Conservation (phyloP, 1,139 yeast genomes). For the Suhomyces bokatorum region DNA sequence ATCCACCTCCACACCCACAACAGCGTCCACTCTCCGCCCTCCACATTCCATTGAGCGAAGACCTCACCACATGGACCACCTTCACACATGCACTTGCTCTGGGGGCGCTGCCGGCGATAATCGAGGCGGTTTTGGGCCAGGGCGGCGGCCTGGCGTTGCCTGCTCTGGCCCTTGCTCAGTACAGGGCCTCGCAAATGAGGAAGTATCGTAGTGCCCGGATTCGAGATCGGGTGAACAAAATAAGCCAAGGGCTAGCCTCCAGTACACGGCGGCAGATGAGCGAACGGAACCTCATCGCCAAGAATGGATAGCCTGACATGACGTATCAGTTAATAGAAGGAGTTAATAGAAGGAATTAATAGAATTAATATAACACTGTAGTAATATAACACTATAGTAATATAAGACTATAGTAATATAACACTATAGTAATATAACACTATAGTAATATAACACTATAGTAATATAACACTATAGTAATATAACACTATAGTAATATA, state of each 20-base stretch:
- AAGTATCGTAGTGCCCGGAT: conserved; percentile 15
- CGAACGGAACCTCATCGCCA: conserved; percentile 18
- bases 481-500: too few relatives aligned
- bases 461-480: too few relatives aligned
- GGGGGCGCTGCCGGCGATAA: not conserved
- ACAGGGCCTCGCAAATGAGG: not conserved
- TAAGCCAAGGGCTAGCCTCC: conserved; percentile 21
- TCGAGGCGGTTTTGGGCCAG: not conserved
- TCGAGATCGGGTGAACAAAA: conserved; percentile 16
- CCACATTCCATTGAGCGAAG: not conserved
- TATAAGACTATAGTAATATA: too few relatives aligned
- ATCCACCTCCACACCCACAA: too few relatives aligned
- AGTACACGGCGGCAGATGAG: conserved; percentile 21
- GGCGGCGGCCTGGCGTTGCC: not conserved
- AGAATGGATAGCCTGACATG: too few relatives aligned
- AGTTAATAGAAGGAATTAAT: too few relatives aligned
- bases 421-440: too few relatives aligned
- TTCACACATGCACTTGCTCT: not conserved
- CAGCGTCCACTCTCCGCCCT: not conserved
- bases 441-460: too few relatives aligned
- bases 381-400: too few relatives aligned
- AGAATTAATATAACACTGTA: too few relatives aligned
- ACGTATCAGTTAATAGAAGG: too few relatives aligned
- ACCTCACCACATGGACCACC: not conserved
- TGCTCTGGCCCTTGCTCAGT: not conserved